Base-by-base conservation (phyloP, 768 basidiomycete genomes). In the Royoungia palumana region DNA sequence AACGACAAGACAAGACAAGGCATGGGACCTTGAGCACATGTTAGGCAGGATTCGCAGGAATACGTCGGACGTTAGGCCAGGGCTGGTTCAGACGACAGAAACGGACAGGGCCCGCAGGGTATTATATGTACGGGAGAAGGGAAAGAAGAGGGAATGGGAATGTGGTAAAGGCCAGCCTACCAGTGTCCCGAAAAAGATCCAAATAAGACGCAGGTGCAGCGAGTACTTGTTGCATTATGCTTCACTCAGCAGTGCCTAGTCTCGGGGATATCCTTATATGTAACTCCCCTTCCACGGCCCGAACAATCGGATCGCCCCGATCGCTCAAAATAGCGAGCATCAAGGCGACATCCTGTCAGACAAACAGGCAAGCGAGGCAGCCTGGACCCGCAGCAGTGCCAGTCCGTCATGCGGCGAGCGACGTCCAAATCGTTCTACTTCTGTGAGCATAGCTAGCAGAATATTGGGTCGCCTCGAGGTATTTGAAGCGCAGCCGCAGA, bases 1-100 rank as follows among this genome's bases (percentile, higher is more conserved):
- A 24, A 41, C n/a, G 30, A 45, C 16, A 19, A 66, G 25, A 22
- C 44, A 55, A 28, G 47, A 28, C 20, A 49, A 6, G 28, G 13
- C 9, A 27, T 16, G 16, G 35, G 30, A 49, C 37, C 41, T 25
- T 5, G 47, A 5, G 19, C 20, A 25, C 54, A 59, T 64, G 24
- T 5, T 39, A 27, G 2, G 20, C 6, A 19, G n/a, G 28, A 34
- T 39, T 27, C 2, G 20, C 6, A 19, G n/a, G 28, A 34, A 11
- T 10, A n/a, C 1, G 24, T 9, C 30, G 16, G 35, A 27, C 20
- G 47, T 44, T 32, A 32, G 30, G 14, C 13, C 3, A 40, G 27
- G 36, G 28, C n/a, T 6, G 22, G 30, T 24, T 32, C 24, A 43
- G 28, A 41, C 14, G 28, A 20, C 13, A 12, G 32, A 28, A 17